Evolutionary conservation across 176 grass and related monocot genomes (phyloP), one percentile per base, ranked within the genome.

Genomic region (Ensete ventricosum): DNA sequence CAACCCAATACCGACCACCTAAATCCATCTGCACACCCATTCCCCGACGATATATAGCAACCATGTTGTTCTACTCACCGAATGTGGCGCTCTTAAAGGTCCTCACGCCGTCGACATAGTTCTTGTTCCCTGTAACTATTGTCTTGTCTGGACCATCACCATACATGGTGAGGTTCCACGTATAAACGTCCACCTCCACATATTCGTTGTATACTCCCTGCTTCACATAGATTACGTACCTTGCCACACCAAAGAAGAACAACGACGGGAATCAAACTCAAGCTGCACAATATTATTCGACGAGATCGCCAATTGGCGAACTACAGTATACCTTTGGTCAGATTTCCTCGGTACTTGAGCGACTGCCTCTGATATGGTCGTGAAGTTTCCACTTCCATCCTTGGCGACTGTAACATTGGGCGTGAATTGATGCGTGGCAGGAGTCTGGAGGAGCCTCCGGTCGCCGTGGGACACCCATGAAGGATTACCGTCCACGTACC

Each of bases 341-440:
- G 8, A 75, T 9, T 60, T 50, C 54, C 16, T 20, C 5, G 73
- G 73, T 16, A 75, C n/a, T 11, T 50, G 5, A 5, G 26, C 26
- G 1, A 75, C 27, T 2, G 73, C 55, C 1, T 75, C 73, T 9
- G 54, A 60, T 20, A 75, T 62, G 55, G 73, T 75, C 9, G 24
- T 75, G 26, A 75, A 75, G 7, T 62, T 25, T 75, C 73, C 73
- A 19, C 29, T 75, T 29, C 73, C 73, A n/a, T 75, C 73, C 73
- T 75, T 75, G 9, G 55, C 73, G 9, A 75, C 73, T 0, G 73
- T 62, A 17, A 62, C 73, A 17, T 75, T 75, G 12, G 73, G 55
- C 16, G 25, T 62, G 22, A 75, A 11, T 13, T 9, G 27, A 23
- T 21, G 21, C 92, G 13, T 25, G 24, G 24, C 24, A 13, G 55